These are phyloP conservation scores for Recurvomyces mirabilis DNA, from an alignment of 495 filamentous ascomycete species.

Conservation along the genomic window DNA sequence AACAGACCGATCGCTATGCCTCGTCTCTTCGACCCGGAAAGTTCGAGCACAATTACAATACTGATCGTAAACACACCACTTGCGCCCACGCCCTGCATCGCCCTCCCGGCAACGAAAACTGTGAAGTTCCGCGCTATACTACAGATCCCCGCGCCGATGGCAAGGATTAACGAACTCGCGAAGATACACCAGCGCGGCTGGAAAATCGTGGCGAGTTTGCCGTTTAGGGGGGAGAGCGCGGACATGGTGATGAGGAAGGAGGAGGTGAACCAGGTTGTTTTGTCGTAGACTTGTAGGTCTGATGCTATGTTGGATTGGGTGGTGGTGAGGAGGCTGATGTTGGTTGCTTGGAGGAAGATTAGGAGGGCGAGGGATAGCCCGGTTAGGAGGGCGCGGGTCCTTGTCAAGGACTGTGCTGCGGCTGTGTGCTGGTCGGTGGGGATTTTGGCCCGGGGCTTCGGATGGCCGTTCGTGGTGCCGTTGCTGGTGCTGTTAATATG, in stretches of 20 bases:
- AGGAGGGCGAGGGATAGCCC: slow-evolving; percentile 24
- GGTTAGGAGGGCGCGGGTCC: slow-evolving; percentile 2
- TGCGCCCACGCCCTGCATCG: slow-evolving; percentile 51
- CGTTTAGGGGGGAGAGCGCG: slow-evolving; percentile 51
- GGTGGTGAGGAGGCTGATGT: slow-evolving; percentile 68
- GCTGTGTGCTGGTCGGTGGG: slow-evolving; percentile 9
- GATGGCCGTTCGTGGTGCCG: background rate
- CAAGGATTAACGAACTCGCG: slow-evolving; percentile 43
- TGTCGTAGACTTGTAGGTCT: slow-evolving; percentile 58
- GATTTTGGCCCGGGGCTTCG: background rate
- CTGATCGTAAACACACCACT: slow-evolving; percentile 56
- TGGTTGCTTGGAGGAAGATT: slow-evolving; percentile 39
- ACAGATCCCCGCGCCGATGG: slow-evolving; percentile 51
- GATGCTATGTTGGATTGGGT: slow-evolving; percentile 60
- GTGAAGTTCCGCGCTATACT: slow-evolving; percentile 43
- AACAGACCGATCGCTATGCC: slow-evolving; percentile 60
- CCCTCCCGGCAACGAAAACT: slow-evolving; percentile 55
- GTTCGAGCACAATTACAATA: slow-evolving; percentile 57
- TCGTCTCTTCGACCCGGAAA: slow-evolving; percentile 49
- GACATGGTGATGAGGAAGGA: slow-evolving; percentile 62
- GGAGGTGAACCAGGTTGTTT: slow-evolving; percentile 65
- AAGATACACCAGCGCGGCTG: slow-evolving; percentile 51
- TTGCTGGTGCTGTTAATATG: background rate
- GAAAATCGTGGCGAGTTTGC: slow-evolving; percentile 57
- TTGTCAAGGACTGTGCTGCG: slow-evolving; percentile 13